A percentile compares a stretch with the other conserved stretches of the same genome.
phyloP scores from a whole-genome alignment of 2,329 filamentous ascomycete genomes.

The Microsporum audouinii region DNA sequence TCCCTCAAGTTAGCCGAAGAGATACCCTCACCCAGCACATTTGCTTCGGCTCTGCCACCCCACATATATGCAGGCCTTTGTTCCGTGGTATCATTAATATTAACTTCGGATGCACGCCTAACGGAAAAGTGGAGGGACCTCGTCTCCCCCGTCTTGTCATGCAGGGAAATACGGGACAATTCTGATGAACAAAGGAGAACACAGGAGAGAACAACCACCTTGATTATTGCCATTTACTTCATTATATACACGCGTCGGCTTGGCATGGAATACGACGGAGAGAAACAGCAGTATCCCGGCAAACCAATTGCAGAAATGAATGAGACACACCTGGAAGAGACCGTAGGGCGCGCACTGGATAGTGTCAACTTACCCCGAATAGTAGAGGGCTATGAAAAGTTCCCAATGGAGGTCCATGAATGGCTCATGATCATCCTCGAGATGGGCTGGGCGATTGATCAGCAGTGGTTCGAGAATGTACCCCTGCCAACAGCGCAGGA shows the following conservation, averaged over 20 bases:
- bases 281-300: not conserved
- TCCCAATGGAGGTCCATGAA: constrained; percentile 43
- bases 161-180: constrained; percentile 26
- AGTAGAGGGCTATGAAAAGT: not conserved
- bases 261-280: not conserved
- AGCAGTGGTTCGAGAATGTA: constrained; percentile 57
- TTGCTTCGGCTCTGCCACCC: constrained; percentile 54
- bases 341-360: not conserved
- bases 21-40: constrained; percentile 56
- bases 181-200: not conserved
- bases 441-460: constrained; percentile 42
- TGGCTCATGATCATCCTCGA: constrained; percentile 48
- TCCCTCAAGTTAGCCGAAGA: constrained; percentile 27
- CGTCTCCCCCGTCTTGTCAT: constrained; percentile 31
- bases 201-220: constrained; percentile 25
- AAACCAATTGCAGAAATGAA: not conserved
- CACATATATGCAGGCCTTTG: constrained; percentile 58
- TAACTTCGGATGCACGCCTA: constrained; percentile 35
- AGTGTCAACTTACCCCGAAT: not conserved
- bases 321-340: not conserved
- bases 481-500: constrained; percentile 18
- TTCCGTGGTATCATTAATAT: constrained; percentile 41
- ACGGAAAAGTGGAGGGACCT: constrained; percentile 27
- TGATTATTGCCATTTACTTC: constrained; percentile 36
- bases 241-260: constrained; percentile 32